A percentile compares a stretch with the other conserved stretches of the same genome.
These are phyloP conservation scores for Penicillium pulvis DNA, from an alignment of 495 filamentous ascomycete genomes.

Conservation along the genomic window DNA sequence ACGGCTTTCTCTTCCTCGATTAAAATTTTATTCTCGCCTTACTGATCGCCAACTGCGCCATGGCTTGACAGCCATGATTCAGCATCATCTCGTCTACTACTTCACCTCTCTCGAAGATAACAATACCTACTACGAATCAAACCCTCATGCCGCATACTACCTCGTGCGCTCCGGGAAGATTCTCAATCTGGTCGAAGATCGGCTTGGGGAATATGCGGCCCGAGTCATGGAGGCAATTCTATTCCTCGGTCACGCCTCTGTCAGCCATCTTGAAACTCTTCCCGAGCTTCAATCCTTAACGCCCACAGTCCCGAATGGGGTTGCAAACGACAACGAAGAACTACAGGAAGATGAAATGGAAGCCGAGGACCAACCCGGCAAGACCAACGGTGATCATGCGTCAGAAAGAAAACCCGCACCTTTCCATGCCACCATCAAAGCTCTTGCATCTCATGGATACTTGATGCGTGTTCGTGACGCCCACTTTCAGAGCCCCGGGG, in stretches of 20 bases:
- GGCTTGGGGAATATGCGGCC: constrained; percentile 69
- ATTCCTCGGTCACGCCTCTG: constrained; percentile 72
- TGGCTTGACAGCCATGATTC: constrained; percentile 80
- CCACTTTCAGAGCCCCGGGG: constrained; percentile 53
- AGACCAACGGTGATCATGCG: constrained; percentile 27
- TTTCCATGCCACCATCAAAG: constrained; percentile 47
- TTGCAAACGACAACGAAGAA: constrained; percentile 35
- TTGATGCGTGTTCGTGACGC: constrained; percentile 49
- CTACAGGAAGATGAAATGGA: constrained; percentile 24
- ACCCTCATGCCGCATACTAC: constrained; percentile 72
- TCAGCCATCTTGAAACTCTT: constrained; percentile 64
- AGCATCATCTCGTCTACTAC: constrained; percentile 83
- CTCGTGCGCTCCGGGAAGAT: constrained; percentile 81
- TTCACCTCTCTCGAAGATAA: constrained; percentile 63
- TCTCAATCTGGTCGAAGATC: constrained; percentile 68
- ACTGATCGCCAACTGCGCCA: constrained; percentile 68
- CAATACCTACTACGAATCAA: constrained; percentile 76
- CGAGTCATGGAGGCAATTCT: constrained; percentile 74
- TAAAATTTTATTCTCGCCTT: constrained; percentile 69
- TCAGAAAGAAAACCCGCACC: constrained; percentile 26
- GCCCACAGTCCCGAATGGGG: constrained; percentile 31
- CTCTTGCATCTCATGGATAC: constrained; percentile 50
- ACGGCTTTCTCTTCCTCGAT: constrained; percentile 66
- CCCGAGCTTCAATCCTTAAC: constrained; percentile 34
- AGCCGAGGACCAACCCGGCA: constrained; percentile 13